These are phyloP conservation scores for Carallia brachiata DNA, from an alignment of 345 rosid species.

Conservation along the genomic window DNA sequence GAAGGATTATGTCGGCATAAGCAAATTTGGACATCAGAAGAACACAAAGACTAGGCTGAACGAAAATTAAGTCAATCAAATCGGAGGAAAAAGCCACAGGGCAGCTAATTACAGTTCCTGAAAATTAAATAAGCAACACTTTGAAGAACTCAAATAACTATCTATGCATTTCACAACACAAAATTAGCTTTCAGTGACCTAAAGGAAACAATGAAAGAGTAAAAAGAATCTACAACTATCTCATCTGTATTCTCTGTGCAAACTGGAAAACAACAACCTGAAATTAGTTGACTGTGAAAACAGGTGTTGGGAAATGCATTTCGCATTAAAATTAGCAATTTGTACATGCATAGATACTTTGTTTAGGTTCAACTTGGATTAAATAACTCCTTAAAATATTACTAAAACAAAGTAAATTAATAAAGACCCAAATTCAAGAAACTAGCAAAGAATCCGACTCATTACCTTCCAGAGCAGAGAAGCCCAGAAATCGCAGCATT, in stretches of 20 bases:
- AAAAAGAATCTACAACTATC: too few species aligned
- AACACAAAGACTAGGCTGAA: too few species aligned
- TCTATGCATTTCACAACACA: background rate
- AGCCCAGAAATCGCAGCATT: slow-evolving; percentile 79
- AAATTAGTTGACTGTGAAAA: too few species aligned
- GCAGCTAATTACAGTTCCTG: background rate
- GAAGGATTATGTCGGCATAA: background rate
- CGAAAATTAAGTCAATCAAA: too few species aligned
- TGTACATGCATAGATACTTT: too few species aligned
- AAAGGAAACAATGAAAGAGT: background rate
- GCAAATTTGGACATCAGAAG: background rate
- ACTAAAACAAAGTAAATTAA: background rate
- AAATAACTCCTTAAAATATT: background rate
- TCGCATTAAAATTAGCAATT: too few species aligned
- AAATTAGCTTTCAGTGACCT: background rate
- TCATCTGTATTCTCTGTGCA: too few species aligned
- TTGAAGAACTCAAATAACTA: background rate
- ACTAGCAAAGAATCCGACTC: background rate
- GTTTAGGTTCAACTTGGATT: too few species aligned
- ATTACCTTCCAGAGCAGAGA: slow-evolving; percentile 57
- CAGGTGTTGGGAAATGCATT: too few species aligned
- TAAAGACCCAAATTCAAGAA: background rate
- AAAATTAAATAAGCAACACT: background rate
- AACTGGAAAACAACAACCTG: too few species aligned
- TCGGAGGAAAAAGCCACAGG: background rate